Evolutionary conservation across 495 filamentous ascomycete genomes (phyloP).

Genomic region (Trichoderma orchidacearum): DNA sequence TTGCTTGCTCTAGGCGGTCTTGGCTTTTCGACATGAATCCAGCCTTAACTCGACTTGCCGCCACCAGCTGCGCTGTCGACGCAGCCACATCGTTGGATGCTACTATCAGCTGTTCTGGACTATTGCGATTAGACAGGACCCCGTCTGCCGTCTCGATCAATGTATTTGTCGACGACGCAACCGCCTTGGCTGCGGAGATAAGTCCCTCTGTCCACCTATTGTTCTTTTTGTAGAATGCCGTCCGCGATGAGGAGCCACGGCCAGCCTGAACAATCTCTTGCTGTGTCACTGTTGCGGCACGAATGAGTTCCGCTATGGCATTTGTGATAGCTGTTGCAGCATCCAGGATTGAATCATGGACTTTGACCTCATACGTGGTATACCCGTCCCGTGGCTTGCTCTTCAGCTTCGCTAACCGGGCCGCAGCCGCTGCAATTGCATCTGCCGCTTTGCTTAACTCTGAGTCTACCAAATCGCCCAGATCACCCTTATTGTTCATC

Average conservation of each 20-base stretch:
- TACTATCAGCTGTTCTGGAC: constrained; percentile 91
- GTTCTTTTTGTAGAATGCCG: constrained; percentile 99
- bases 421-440: constrained; percentile 84
- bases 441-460: constrained; percentile 90
- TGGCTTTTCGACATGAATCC: constrained; percentile 95
- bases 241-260: constrained; percentile 70
- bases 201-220: constrained; percentile 93
- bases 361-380: constrained; percentile 89
- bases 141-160: constrained; percentile 97
- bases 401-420: constrained; percentile 75
- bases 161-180: constrained; percentile 80
- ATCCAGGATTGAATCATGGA: constrained; percentile 88
- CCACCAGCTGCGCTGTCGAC: constrained; percentile 90
- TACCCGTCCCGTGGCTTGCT: constrained; percentile 90
- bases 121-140: constrained; percentile 81
- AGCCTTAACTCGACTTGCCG: constrained; percentile 90
- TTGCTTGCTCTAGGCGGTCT: constrained; percentile 77
- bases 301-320: constrained; percentile 90
- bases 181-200: constrained; percentile 92
- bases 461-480: constrained; percentile 85
- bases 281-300: constrained; percentile 85
- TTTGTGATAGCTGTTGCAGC: constrained; percentile 93
- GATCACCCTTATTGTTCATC: constrained; percentile 64
- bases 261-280: constrained; percentile 97
- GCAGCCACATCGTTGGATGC: constrained; percentile 95